Conservation (phyloP, 345 rosid genomes). For the Ceriops decandra region DNA sequence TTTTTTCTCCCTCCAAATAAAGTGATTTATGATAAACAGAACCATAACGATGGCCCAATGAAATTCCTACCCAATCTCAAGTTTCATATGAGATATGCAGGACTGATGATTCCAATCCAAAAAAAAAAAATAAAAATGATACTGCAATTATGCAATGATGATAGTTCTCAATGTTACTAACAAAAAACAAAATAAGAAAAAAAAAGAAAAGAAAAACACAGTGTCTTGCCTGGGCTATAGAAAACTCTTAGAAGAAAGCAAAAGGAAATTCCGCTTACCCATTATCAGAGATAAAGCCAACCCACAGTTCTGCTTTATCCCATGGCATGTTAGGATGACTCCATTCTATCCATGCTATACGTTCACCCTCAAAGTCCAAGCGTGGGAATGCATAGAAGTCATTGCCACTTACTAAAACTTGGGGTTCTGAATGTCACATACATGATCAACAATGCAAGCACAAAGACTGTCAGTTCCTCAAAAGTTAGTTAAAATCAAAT, state of each 20-base stretch:
- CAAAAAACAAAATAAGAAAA: background rate
- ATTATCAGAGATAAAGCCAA: constrained; percentile 72
- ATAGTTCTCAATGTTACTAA: too few species aligned
- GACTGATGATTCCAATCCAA: background rate
- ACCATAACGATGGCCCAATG: background rate
- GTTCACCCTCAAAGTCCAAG: constrained; percentile 57
- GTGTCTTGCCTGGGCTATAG: background rate
- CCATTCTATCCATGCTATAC: constrained; percentile 94
- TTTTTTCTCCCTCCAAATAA: too few species aligned
- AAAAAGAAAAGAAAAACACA: background rate
- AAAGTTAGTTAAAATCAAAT: background rate
- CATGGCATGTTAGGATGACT: constrained; percentile 93
- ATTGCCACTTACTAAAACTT: constrained; percentile 60
- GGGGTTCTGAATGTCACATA: constrained; percentile 50
- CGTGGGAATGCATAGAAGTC: constrained; percentile 99
- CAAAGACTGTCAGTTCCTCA: constrained; percentile 6
- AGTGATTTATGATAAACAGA: too few species aligned
- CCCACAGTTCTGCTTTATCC: constrained; percentile 94
- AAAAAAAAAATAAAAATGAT: background rate
- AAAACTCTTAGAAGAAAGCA: background rate
- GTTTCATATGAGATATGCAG: background rate
- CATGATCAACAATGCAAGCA: constrained; percentile 1
- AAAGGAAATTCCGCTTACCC: constrained; percentile 46
- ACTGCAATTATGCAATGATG: background rate
- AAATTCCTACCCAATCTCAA: background rate